Evolutionary conservation across 305 asterid genomes (phyloP), one percentile per base, ranked within the genome.

Genomic region (Solanum aculeatissimum): DNA sequence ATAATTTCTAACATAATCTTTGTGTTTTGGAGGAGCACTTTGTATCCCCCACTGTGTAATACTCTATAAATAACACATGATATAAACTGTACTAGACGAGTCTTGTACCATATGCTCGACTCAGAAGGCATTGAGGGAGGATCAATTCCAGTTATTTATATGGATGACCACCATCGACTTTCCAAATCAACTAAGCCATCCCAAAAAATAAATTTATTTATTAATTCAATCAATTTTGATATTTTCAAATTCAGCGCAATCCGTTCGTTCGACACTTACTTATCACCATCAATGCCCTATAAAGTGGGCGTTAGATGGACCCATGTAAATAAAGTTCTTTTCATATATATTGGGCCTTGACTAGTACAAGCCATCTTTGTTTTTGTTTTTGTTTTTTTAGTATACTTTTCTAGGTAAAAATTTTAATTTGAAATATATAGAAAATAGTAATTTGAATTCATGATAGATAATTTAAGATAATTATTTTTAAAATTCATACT

Each of bases 51-150:
- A 35, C 6, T 35, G 0, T 29, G 2, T 35, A 35, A 35, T 4
- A 35, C 4, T 0, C 7, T 5, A 35, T 35, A 35, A 35, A 35
- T 4, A 35, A 5, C 0, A 35, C 5, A 5, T 0, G 1, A 4
- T 35, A 35, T 35, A 35, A 35, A 35, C 5, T 35, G 7, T 4
- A 35, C 40, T 35, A 35, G 7, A 35, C 7, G 5, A 35, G 40
- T 35, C 40, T 35, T 35, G 40, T 5, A 5, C 7, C 1, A 35
- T 5, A 35, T 35, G 5, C 40, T 35, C 5, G 40, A 35, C 40
- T 35, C 40, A 5, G 1, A 6, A 35, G 40, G 1, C 40, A 35
- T 5, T 35, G 0, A 35, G 40, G 7, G 5, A 35, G 40, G 40
- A 35, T 5, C 40, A 7, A 35, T 35, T 35, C 40, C 40, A 35